phyloP scores from a whole-genome alignment of 1,284 basidiomycete genomes.

The Coriolopsis trogii region DNA sequence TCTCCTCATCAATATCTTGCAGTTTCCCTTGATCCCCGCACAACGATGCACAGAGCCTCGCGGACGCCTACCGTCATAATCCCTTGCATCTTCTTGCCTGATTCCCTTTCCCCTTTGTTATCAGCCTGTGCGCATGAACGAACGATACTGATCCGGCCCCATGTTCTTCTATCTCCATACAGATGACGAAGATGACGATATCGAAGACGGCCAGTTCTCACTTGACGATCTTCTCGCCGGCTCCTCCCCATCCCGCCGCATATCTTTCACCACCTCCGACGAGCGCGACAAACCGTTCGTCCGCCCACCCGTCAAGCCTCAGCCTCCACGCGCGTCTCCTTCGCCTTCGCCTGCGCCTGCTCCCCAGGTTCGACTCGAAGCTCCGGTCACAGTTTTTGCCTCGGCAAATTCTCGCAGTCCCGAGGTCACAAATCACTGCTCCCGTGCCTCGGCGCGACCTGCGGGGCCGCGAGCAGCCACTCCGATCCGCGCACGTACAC shows the following conservation, averaged over 20 bases:
- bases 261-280: slow-evolving; percentile 36
- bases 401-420: slow-evolving; percentile 9
- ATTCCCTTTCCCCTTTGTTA: slow-evolving; percentile 6
- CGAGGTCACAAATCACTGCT: not conserved
- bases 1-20: too few relatives aligned
- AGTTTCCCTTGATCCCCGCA: too few relatives aligned
- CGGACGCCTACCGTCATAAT: not conserved
- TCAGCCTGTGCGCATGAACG: slow-evolving; percentile 8
- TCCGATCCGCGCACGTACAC: slow-evolving; percentile 14
- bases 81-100: not conserved
- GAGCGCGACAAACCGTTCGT: slow-evolving; percentile 33
- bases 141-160: slow-evolving; percentile 13
- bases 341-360: not conserved
- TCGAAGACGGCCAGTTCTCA: slow-evolving; percentile 19
- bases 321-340: not conserved
- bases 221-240: slow-evolving; percentile 16
- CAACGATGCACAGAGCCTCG: too few relatives aligned
- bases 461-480: slow-evolving; percentile 4
- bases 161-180: slow-evolving; percentile 9
- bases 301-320: slow-evolving; percentile 12
- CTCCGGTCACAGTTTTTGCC: not conserved
- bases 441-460: slow-evolving; percentile 8
- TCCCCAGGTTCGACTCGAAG: not conserved
- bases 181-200: slow-evolving; percentile 25
- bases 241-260: slow-evolving; percentile 28